Evolutionary conservation across 495 filamentous ascomycete genomes (phyloP).

Genomic region (Sabuloglossum arenarium): DNA sequence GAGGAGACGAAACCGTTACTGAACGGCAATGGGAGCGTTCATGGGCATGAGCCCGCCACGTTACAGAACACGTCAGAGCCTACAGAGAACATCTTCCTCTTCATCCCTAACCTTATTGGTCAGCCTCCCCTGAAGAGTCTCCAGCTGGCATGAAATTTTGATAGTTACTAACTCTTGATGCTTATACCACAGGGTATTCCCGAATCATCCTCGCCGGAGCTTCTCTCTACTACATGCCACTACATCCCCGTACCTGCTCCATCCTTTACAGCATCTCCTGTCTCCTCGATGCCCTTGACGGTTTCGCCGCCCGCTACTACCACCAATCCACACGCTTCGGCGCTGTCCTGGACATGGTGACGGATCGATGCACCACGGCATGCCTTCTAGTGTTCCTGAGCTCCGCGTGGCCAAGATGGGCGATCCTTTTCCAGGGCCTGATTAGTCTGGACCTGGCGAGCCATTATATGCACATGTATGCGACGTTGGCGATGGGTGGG

Average conservation of each 20-base stretch:
- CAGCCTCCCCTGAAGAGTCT: slow-evolving; percentile 13
- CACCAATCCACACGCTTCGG: slow-evolving; percentile 86
- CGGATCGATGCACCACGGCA: slow-evolving; percentile 83
- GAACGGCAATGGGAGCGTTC: slow-evolving; percentile 2
- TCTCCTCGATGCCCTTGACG: slow-evolving; percentile 83
- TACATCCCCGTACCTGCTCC: slow-evolving; percentile 87
- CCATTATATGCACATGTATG: slow-evolving; percentile 98
- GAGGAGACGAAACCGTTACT: not conserved
- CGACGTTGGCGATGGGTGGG: slow-evolving; percentile 66
- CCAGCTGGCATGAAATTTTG: not conserved
- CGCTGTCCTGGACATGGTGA: slow-evolving; percentile 94
- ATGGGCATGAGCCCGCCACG: not conserved
- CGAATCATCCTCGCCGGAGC: slow-evolving; percentile 77
- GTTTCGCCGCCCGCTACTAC: slow-evolving; percentile 70
- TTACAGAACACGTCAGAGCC: slow-evolving; percentile 3
- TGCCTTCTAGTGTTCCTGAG: slow-evolving; percentile 86
- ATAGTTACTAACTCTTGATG: not conserved
- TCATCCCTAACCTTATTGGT: slow-evolving; percentile 90
- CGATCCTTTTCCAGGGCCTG: slow-evolving; percentile 77
- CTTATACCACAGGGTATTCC: slow-evolving; percentile 42
- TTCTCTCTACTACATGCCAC: slow-evolving; percentile 94
- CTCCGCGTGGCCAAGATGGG: slow-evolving; percentile 80
- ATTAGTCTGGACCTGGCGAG: slow-evolving; percentile 83
- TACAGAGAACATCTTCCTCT: slow-evolving; percentile 84
- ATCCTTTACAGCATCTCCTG: slow-evolving; percentile 83